Evolutionary conservation across 108 stramenopile genomes (phyloP).

Genomic region (Stephanodiscus triporus): DNA sequence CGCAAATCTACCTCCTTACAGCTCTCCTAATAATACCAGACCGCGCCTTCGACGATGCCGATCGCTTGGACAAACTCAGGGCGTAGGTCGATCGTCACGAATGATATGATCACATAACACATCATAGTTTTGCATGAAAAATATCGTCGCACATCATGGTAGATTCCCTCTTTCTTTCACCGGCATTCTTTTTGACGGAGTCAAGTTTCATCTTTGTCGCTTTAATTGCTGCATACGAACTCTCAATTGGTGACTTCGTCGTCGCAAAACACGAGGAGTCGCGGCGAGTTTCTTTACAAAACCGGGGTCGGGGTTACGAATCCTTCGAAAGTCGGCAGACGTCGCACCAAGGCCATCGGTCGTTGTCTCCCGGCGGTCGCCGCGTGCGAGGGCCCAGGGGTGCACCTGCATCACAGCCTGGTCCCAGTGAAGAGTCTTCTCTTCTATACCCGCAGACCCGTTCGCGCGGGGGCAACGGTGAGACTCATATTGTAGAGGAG

Average conservation of each 20-base stretch:
- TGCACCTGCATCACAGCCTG: neutral
- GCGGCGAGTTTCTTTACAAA: slow-evolving; percentile 23
- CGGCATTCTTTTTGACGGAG: slow-evolving; percentile 39
- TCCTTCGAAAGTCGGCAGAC: slow-evolving; percentile 13
- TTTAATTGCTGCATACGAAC: slow-evolving; percentile 34
- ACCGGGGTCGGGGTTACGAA: slow-evolving; percentile 28
- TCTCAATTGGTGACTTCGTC: slow-evolving; percentile 43
- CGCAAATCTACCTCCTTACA: too few relatives aligned
- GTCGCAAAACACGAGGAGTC: slow-evolving; percentile 26
- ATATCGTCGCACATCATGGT: slow-evolving; percentile 2
- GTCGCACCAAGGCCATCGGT: slow-evolving; percentile 14
- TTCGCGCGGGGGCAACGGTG: slow-evolving; percentile 1
- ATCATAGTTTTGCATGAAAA: neutral
- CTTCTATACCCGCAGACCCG: slow-evolving; percentile 5
- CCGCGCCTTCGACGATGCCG: too few relatives aligned
- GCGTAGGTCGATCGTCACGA: too few relatives aligned
- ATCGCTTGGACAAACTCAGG: too few relatives aligned
- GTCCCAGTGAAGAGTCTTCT: slow-evolving; percentile 15
- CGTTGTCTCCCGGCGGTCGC: slow-evolving; percentile 32
- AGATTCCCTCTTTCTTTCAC: slow-evolving; percentile 35
- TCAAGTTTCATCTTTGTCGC: slow-evolving; percentile 29
- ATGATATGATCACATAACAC: too few relatives aligned
- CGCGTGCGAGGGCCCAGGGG: slow-evolving; percentile 7
- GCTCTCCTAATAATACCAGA: too few relatives aligned
- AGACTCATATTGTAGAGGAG: slow-evolving; percentile 16